A percentile compares a stretch with the other conserved stretches of the same genome.
These are phyloP conservation scores for Thraustochytrium striatum DNA, from an alignment of 352 stramenopile species.

Conservation along the genomic window DNA sequence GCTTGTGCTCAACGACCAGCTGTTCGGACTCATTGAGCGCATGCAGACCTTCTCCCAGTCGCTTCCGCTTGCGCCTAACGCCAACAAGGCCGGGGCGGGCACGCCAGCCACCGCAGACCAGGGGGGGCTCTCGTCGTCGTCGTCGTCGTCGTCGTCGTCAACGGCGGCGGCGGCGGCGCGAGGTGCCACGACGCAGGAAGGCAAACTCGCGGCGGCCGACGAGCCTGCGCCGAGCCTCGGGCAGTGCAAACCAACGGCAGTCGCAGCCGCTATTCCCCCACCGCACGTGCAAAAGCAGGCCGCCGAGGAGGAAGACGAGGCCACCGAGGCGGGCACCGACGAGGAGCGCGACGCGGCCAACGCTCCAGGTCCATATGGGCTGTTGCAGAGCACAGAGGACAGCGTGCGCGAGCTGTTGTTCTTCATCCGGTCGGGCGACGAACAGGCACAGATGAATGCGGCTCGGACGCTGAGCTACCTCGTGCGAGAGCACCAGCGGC, in stretches of 20 bases:
- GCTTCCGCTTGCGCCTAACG: background rate
- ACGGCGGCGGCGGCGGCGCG: background rate
- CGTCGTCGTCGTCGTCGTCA: too few relatives aligned
- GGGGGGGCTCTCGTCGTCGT: too few relatives aligned
- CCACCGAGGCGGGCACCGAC: background rate
- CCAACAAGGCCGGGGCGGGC: background rate
- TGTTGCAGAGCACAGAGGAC: slow-evolving; percentile 11
- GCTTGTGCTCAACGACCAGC: background rate
- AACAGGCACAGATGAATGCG: slow-evolving; percentile 20
- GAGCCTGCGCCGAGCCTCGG: background rate
- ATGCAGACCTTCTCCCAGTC: background rate
- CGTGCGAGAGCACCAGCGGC: slow-evolving; percentile 9
- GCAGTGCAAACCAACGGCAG: background rate
- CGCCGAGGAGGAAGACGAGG: background rate
- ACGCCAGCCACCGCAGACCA: background rate
- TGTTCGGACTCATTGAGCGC: slow-evolving; percentile 22
- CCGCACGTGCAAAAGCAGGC: background rate
- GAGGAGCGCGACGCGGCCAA: background rate
- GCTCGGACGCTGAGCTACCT: slow-evolving; percentile 18
- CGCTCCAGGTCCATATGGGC: background rate
- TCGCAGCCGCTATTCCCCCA: background rate
- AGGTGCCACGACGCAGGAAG: background rate
- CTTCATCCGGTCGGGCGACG: background rate
- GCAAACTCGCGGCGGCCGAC: background rate
- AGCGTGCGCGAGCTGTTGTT: slow-evolving; percentile 18